A percentile compares a stretch with the other conserved stretches of the same genome.
Evolutionary conservation across 163 green algal genomes (phyloP).

Genomic region (Chloroidium sp.): DNA sequence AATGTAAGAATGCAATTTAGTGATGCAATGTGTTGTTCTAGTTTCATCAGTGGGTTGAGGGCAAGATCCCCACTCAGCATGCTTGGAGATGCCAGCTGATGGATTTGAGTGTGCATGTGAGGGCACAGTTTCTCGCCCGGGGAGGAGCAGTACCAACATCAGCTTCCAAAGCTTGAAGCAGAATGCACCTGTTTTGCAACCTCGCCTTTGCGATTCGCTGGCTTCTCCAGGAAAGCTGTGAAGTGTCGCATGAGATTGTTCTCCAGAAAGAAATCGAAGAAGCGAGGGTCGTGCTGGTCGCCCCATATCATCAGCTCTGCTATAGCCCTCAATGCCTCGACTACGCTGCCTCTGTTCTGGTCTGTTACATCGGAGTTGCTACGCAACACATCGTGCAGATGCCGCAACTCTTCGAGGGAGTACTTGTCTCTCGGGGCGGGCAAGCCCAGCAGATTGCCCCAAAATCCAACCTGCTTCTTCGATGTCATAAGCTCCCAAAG

Average conservation of each 20-base stretch:
- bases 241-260: conserved; percentile 86
- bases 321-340: conserved; percentile 84
- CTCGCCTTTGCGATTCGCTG: conserved; percentile 57
- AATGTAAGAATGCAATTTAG: too few species aligned
- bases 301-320: conserved; percentile 98
- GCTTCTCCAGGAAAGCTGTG: conserved; percentile 57
- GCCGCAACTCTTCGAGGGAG: conserved; percentile 55
- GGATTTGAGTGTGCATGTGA: not conserved
- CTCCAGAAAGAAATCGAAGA: conserved; percentile 93
- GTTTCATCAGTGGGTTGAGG: too few species aligned
- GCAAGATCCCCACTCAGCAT: not conserved
- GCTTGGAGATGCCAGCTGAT: not conserved
- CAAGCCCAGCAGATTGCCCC: conserved; percentile 20
- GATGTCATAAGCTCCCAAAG: too few species aligned
- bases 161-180: too few species aligned
- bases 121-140: too few species aligned
- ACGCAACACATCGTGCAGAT: conserved; percentile 33
- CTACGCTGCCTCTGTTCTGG: conserved; percentile 69
- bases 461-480: conserved; percentile 13
- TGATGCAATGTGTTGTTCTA: too few species aligned
- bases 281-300: conserved; percentile 85
- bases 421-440: conserved; percentile 31
- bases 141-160: not conserved
- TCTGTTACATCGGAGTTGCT: conserved; percentile 32
- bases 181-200: conserved; percentile 67